These are phyloP conservation scores for Rubia tinctorum DNA, from an alignment of 305 asterid species.

Conservation along the genomic window DNA sequence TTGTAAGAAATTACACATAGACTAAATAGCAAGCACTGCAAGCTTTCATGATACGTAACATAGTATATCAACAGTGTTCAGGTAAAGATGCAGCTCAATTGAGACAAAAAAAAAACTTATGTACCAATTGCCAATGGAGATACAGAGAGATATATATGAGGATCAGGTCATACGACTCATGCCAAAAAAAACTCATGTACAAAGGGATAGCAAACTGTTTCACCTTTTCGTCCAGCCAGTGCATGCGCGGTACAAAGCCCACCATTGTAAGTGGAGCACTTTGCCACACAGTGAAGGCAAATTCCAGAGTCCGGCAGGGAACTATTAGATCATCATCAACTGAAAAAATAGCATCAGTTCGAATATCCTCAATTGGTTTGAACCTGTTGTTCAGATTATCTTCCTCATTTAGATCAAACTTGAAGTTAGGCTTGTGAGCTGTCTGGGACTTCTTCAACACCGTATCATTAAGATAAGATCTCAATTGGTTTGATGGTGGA, in stretches of 20 bases:
- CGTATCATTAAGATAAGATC: constrained; percentile 35
- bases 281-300: constrained; percentile 65
- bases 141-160: neutral
- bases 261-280: constrained; percentile 57
- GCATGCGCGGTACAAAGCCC: constrained; percentile 70
- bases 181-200: neutral
- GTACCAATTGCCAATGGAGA: too few relatives aligned
- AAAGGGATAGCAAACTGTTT: neutral
- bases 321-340: constrained; percentile 59
- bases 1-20: neutral
- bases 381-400: constrained; percentile 59
- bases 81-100: neutral
- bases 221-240: constrained; percentile 53
- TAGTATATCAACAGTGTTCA: neutral
- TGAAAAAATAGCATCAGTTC: constrained; percentile 59
- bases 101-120: neutral
- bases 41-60: neutral
- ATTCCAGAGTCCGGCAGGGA: constrained; percentile 54
- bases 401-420: constrained; percentile 53
- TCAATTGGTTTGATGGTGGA: constrained; percentile 44
- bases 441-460: constrained; percentile 39
- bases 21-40: neutral
- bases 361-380: constrained; percentile 48
- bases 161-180: neutral
- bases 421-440: constrained; percentile 47